Base-by-base conservation (phyloP, 2,329 filamentous ascomycete genomes). In the Clarireedia homoeocarpa region DNA sequence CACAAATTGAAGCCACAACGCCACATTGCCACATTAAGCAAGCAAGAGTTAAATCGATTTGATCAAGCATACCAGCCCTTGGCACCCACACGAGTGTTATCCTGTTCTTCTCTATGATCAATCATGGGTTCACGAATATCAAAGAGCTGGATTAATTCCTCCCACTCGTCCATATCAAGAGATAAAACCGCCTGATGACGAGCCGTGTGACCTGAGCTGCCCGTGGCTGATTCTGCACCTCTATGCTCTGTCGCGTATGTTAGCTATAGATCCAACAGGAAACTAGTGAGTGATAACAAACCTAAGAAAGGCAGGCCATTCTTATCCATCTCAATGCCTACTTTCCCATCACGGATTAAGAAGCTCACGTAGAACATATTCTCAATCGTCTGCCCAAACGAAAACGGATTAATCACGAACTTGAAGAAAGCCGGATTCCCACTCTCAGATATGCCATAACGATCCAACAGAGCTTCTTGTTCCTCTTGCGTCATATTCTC, bases 321-420 rank as follows among this genome's bases (percentile, higher is more conserved):
- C 12, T 83, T 78, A 66, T 96, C 91, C 55, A 83, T 80, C 3
- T 81, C 77, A n/a, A 99, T 78, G 36, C 82, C 83, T 5, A 91
- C 81, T 58, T 81, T 83, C 10, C 91, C 91, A 71, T 99, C 94
- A 57, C 89, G 84, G 58, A 97, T 90, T 59, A 99, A 74, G 67
- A 99, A 99, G 69, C 89, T 95, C 63, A 96, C 82, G 69, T 97
- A 97, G 71, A 99, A 99, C 65, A 99, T 77, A 65, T 99, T 99
- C 70, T 99, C 94, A 6, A 99, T 85, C 0, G 91, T 96, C 71
- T 99, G 94, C 0, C 89, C 89, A 66, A 97, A 99, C 0, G 90
- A 95, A 40, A 75, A 75, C 0, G 94, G 94, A 64, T 99, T 96
- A 61, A 97, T 81, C 42, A 91, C 89, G 63, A 96, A 97, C 52